phyloP scores from a whole-genome alignment of 495 filamentous ascomycete species.

The Pseudotulostoma volvatum region DNA sequence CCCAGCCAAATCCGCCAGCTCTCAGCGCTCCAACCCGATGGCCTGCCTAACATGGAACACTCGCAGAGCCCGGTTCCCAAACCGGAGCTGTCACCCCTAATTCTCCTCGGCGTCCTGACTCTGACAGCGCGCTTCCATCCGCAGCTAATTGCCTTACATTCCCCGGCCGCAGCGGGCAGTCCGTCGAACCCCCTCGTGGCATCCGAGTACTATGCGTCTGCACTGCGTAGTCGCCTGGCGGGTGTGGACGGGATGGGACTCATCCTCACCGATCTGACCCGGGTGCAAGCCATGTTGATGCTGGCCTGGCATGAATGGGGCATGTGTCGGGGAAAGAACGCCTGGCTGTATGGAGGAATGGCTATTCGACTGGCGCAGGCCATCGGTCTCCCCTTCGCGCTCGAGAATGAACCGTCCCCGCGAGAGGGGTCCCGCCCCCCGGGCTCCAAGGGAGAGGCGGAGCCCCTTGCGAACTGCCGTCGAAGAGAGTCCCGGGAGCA shows the following conservation, averaged over 20 bases:
- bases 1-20: constrained; percentile 38
- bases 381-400: constrained; percentile 51
- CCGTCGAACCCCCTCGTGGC: constrained; percentile 46
- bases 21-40: constrained; percentile 8
- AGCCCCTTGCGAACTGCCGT: constrained; percentile 26
- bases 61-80: constrained; percentile 17
- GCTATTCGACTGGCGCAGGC: constrained; percentile 62
- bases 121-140: constrained; percentile 67
- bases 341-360: constrained; percentile 63
- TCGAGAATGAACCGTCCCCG: constrained; percentile 26
- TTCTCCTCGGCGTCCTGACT: constrained; percentile 61
- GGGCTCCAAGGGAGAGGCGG: constrained; percentile 25
- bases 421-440: constrained; percentile 28
- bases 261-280: constrained; percentile 44
- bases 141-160: constrained; percentile 48
- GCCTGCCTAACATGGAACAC: constrained; percentile 9
- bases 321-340: constrained; percentile 55
- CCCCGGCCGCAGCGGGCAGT: constrained; percentile 27
- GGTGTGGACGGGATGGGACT: constrained; percentile 34
- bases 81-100: constrained; percentile 40
- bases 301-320: constrained; percentile 75
- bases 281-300: constrained; percentile 67
- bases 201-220: constrained; percentile 64
- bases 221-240: constrained; percentile 49
- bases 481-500: constrained; percentile 20